Evolutionary conservation across 169 alveolate species (phyloP), one percentile per base, ranked within the genome.

Genomic region (Plasmodium inui): DNA sequence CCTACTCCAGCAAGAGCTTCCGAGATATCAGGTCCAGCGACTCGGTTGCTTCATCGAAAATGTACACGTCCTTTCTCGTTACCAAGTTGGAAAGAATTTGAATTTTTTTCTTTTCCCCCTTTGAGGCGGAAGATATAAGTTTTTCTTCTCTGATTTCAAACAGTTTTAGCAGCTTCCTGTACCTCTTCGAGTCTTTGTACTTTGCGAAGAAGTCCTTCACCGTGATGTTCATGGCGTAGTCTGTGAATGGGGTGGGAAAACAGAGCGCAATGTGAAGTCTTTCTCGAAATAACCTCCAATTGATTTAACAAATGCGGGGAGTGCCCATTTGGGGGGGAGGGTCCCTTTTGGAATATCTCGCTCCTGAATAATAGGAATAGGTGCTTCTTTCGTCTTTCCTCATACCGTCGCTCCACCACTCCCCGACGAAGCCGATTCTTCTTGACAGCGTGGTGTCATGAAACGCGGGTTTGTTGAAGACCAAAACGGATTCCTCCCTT

Each of bases 381-480:
- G 37, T 4, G 14, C 14, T 84, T 73, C 50, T 28, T 83, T 28
- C 14, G 72, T 73, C 50, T 28, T 83, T 28, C 82, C 72, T 34
- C 41, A 26, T 89, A 89, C 94, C 94, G 22, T 89, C 91, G 55
- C 83, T 81, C 94, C 94, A 89, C 94, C 94, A 89, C 73, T 89
- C 94, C 74, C 94, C 94, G 6, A 89, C 94, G 50, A 57, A 89
- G 37, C 91, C 89, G 19, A 89, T 89, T 89, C 85, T 57, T 19
- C 73, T 73, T 22, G 89, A 32, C 70, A 89, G 22, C 19, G 89
- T n/a, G 32, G 90, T 79, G 71, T 89, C 94, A 50, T 89, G 94
- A 32, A 89, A 89, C 9, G 74, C 89, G 1, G 89, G 94, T 37
- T 70, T 89, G 19, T 89, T 89, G 73, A 89, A 89, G 14, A 79